These are phyloP conservation scores for Chalaropsis ovoidea DNA, from an alignment of 2,329 filamentous ascomycete species.

Conservation along the genomic window DNA sequence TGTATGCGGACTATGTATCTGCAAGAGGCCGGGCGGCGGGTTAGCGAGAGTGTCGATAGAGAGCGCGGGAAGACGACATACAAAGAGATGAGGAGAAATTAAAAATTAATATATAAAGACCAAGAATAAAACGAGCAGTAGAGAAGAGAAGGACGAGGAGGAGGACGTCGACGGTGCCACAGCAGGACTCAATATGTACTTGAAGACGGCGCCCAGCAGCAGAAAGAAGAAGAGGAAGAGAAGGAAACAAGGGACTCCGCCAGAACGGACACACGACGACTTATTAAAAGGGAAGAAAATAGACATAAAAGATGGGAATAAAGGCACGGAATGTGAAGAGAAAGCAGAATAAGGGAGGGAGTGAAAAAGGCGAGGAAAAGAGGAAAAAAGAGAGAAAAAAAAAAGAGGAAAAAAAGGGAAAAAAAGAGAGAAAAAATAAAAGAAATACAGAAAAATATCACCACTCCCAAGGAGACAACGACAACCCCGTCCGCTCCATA, in stretches of 20 bases:
- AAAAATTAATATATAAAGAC: slow-evolving; percentile 3
- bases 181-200: not conserved
- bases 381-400: too few species aligned
- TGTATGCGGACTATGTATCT: not conserved
- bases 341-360: not conserved
- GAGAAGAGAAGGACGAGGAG: not conserved
- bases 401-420: too few species aligned
- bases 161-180: not conserved
- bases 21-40: not conserved
- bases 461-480: not conserved
- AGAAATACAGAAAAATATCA: not conserved
- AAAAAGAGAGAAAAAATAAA: not conserved
- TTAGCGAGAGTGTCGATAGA: not conserved
- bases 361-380: too few species aligned
- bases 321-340: not conserved
- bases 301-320: not conserved
- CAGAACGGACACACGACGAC: not conserved
- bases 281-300: not conserved
- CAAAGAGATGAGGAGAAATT: not conserved
- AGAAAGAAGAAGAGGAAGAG: not conserved
- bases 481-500: not conserved
- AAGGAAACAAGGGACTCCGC: not conserved
- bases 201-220: not conserved
- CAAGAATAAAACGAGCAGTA: not conserved
- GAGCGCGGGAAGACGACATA: not conserved